Evolutionary conservation across 1,284 basidiomycete genomes (phyloP), one percentile per base, ranked within the genome.

Genomic region (Cryptococcus sp.): DNA sequence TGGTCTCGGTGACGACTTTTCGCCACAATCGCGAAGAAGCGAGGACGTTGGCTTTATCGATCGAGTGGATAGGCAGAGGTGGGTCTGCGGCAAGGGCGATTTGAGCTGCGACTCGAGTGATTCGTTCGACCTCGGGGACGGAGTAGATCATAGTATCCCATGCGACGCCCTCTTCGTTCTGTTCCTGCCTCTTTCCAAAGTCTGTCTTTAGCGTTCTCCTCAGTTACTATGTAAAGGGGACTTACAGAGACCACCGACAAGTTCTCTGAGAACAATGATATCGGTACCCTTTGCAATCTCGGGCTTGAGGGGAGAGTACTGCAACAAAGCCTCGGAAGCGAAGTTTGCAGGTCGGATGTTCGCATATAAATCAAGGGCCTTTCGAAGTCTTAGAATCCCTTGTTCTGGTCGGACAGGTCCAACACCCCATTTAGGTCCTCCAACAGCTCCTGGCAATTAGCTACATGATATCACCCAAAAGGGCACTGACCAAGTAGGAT

Each of bases 1-100:
- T 76, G 13, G 88, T 85, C 70, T 93, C 88, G 2, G 82, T 86
- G 50, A 94, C 91, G 25, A 89, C 87, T 71, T 86, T 91, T 53
- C 96, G 81, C 96, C 96, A 99, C 45, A 99, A 79, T 45, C 96
- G 81, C 39, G 90, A 94, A 64, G 86, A 91, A 37, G 96, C 96
- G 48, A 99, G 83, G 25, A 99, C 96, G 74, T 99, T 99, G 52
- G 96, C 96, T 78, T 99, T 99, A 81, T 99, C 96, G 74, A 99
- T 83, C 2, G 91, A 94, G 75, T 92, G 89, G 55, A 99, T 85
- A 44, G 84, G 81, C 45, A 94, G 81, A 18, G 94, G 91, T 3
- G 96, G 96, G 70, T 87, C 81, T 14, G 84, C 78, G 48, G 85
- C 80, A 50, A 92, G 77, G 1, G 96, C 93, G 60, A 98, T 88